phyloP scores from a whole-genome alignment of 2,329 filamentous ascomycete species.

The Decorospora gaudefroyi region DNA sequence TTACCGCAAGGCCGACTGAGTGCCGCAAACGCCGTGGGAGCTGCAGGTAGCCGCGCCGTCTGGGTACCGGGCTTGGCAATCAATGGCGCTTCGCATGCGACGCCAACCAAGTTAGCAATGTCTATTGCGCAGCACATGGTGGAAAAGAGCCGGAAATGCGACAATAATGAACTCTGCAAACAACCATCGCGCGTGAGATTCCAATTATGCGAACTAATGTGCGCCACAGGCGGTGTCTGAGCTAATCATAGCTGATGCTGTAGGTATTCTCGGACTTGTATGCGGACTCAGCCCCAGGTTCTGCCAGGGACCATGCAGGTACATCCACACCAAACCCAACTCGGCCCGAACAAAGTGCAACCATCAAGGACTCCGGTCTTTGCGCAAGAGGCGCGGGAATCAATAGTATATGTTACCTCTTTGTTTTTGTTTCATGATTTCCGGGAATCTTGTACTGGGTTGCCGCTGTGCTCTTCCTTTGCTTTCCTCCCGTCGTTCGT shows the following conservation, averaged over 20 bases:
- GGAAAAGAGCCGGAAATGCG: conserved; percentile 9
- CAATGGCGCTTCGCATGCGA: conserved; percentile 4
- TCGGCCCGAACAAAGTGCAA: conserved; percentile 25
- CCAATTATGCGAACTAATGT: conserved; percentile 16
- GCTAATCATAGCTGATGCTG: conserved; percentile 42
- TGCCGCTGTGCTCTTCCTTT: conserved; percentile 24
- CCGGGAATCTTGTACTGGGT: conserved; percentile 22
- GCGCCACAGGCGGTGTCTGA: conserved; percentile 11
- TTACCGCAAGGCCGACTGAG: conserved; percentile 2
- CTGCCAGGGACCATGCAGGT: conserved; percentile 22
- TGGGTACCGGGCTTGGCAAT: conserved; percentile 2
- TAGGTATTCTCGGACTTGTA: conserved; percentile 35
- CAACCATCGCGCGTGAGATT: conserved; percentile 1
- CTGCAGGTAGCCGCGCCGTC: conserved; percentile 5
- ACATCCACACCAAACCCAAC: conserved; percentile 24
- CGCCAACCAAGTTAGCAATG: conserved; percentile 2
- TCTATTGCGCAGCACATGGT: conserved; percentile 6
- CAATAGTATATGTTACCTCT: conserved; percentile 34
- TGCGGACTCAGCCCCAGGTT: conserved; percentile 41
- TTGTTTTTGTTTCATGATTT: conserved; percentile 32
- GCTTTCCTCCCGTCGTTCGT: conserved; percentile 27
- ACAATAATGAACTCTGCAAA: conserved; percentile 5
- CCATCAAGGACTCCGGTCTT: conserved; percentile 30
- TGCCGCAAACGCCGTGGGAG: not conserved
- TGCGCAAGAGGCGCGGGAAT: conserved; percentile 22